Evolutionary conservation across 2,329 filamentous ascomycete species (phyloP), one percentile per base, ranked within the genome.

Genomic region (Beauveria sp.): DNA sequence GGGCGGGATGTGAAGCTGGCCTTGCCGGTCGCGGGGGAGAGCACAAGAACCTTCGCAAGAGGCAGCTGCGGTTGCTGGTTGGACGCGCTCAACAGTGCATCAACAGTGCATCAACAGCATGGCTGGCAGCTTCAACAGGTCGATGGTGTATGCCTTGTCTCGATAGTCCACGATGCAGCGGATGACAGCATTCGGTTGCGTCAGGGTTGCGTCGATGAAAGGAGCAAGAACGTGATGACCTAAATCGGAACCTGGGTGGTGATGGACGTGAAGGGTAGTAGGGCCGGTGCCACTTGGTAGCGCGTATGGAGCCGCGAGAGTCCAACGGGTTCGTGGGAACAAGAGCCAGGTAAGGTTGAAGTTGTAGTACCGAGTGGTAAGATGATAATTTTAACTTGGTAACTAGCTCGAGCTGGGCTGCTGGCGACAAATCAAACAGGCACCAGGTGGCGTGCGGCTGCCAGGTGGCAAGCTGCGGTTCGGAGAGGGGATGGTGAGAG

Each of bases 31-130:
- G 48, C 7, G 22, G 24, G 12, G 9, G 24, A 24, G 14, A 52
- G 26, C 12, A 30, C 20, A 28, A 54, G 40, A 20, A 40, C 48
- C 40, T 16, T 50, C 12, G 40, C 57, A 28, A 28, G 20, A 53
- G 47, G n/a, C 48, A 37, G 50, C 57, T 40, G 20, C 50, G 41
- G 40, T 59, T 59, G 48, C 57, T 54, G 40, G 50, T 53, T 40
- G 57, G 28, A 16, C 18, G 40, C 57, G 43, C 57, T 59, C 57
- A 59, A 54, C 48, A 47, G 57, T 47, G 57, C 57, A 40, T 59
- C 57, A 59, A 59, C 48, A 59, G 57, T 47, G 57, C 57, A 40
- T 51, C n/a, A 53, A 47, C 48, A 46, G 57, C 57, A 59, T 59
- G 57, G 28, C 48, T 59, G 40, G 37, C 43, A n/a, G 26, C 18